Evolutionary conservation across 225 moss, liverwort and hornwort genomes (phyloP), one percentile per base, ranked within the genome.

Genomic region (Pleurozium schreberi): DNA sequence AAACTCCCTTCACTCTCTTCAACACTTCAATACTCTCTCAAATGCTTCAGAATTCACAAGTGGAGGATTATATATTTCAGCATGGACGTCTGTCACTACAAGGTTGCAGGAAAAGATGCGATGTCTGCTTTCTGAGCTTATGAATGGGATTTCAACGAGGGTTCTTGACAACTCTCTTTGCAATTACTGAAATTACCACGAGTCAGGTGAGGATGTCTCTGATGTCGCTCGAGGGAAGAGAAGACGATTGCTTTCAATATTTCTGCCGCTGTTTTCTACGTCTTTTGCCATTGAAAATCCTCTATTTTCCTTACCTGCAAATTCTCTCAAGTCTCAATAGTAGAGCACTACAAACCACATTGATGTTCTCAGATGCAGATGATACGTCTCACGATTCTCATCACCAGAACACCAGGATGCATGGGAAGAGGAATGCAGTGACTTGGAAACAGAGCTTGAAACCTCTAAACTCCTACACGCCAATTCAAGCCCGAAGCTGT

Each of bases 151-250:
- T 78, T 64, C 40, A 71, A 30, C 80, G 87, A 87, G 53, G 66
- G 87, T 58, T 58, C 70, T 63, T 49, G 68, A 88, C 77, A 84
- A 87, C 88, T 87, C 63, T 89, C 69, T 84, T 55, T 69, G 84
- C 55, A 84, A 53, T 87, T 30, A 60, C 80, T 86, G 80, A 19
- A 75, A 85, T 89, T 92, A 89, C 87, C 91, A 87, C 77, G 91
- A 89, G 34, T 75, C 84, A 79, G 81, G 70, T 80, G 86, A 84
- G 65, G 5, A 64, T 65, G 70, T 82, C 42, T 89, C 79, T 69
- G 85, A 68, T 88, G 87, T 34, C 53, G 91, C 84, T 88, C 81
- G 55, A 82, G 45, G 31, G 50, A 36, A 82, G 28, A 42, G 83
- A 65, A 49, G 50, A 65, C 83, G 50, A 18, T 50, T 65, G 64